Evolutionary conservation across 2,329 filamentous ascomycete genomes (phyloP).

Genomic region (Claviceps spartinae): DNA sequence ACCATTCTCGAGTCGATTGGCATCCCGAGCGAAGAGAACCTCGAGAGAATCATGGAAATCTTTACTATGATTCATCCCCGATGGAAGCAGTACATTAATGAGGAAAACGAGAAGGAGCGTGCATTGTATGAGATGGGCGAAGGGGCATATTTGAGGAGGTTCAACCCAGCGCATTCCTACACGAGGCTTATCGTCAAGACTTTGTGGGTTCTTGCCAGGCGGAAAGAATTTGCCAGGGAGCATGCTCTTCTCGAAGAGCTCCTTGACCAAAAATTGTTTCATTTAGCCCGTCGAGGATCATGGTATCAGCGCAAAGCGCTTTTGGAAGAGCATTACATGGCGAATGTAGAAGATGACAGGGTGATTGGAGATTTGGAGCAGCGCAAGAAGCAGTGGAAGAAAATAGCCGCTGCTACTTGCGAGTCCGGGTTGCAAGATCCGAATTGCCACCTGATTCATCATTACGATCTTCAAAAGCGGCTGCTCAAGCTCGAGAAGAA

Average conservation of each 20-base stretch:
- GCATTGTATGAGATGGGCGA: slow-evolving; percentile 69
- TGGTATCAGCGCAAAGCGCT: slow-evolving; percentile 97
- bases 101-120: slow-evolving; percentile 69
- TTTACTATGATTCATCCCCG: slow-evolving; percentile 65
- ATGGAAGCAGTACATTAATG: slow-evolving; percentile 60
- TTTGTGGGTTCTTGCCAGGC: slow-evolving; percentile 60
- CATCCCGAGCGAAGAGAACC: slow-evolving; percentile 48
- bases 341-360: slow-evolving; percentile 36
- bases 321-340: slow-evolving; percentile 92
- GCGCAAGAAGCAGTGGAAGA: slow-evolving; percentile 74
- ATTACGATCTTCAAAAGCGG: slow-evolving; percentile 89
- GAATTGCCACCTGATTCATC: slow-evolving; percentile 81
- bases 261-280: slow-evolving; percentile 69
- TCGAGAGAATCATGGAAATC: slow-evolving; percentile 54
- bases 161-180: slow-evolving; percentile 86
- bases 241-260: slow-evolving; percentile 62
- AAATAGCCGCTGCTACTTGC: slow-evolving; percentile 64
- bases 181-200: slow-evolving; percentile 88
- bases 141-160: slow-evolving; percentile 75
- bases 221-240: slow-evolving; percentile 69
- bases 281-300: slow-evolving; percentile 66
- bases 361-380: slow-evolving; percentile 24
- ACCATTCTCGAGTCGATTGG: slow-evolving; percentile 69
- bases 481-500: slow-evolving; percentile 81
- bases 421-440: slow-evolving; percentile 77